These are phyloP conservation scores for Zalaria sp. DNA, from an alignment of 2,329 filamentous ascomycete species.

Conservation along the genomic window DNA sequence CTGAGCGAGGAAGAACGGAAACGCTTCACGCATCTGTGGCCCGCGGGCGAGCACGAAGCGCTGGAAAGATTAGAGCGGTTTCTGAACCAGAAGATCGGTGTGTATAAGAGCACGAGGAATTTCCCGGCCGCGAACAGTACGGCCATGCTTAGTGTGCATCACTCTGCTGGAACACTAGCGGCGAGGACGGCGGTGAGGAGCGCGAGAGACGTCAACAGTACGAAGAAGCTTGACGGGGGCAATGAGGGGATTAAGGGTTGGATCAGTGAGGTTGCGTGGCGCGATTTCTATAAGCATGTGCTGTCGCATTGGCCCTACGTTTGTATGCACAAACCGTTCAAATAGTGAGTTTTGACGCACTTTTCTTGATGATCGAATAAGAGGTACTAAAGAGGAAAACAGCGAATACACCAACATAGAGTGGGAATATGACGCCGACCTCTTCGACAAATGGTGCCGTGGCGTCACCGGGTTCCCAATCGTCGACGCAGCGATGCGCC, in stretches of 20 bases:
- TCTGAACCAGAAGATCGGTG: conserved; percentile 45
- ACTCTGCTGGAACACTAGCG: conserved; percentile 54
- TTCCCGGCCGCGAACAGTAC: conserved; percentile 50
- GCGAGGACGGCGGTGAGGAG: conserved; percentile 51
- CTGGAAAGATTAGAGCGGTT: conserved; percentile 50
- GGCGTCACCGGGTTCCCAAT: conserved; percentile 70
- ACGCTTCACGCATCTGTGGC: conserved; percentile 49
- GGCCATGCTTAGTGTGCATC: conserved; percentile 56
- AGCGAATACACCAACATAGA: conserved; percentile 65
- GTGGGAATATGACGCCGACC: conserved; percentile 61
- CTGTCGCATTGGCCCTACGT: conserved; percentile 75
- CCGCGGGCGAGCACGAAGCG: conserved; percentile 63
- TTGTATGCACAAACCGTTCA: conserved; percentile 35
- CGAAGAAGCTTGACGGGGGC: conserved; percentile 50
- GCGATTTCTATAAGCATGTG: conserved; percentile 81
- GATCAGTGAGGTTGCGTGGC: conserved; percentile 76
- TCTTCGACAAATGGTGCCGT: conserved; percentile 60
- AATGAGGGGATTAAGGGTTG: conserved; percentile 53
- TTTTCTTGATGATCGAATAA: too few species aligned
- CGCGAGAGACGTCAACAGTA: conserved; percentile 49
- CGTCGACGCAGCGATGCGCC: conserved; percentile 76
- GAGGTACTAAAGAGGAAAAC: too few species aligned
- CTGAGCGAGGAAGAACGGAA: conserved; percentile 45
- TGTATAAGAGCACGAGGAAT: conserved; percentile 53
- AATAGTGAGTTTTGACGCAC: not conserved